Base-by-base conservation (phyloP, 179 eudicot genomes). In the Pouteria campechiana region DNA sequence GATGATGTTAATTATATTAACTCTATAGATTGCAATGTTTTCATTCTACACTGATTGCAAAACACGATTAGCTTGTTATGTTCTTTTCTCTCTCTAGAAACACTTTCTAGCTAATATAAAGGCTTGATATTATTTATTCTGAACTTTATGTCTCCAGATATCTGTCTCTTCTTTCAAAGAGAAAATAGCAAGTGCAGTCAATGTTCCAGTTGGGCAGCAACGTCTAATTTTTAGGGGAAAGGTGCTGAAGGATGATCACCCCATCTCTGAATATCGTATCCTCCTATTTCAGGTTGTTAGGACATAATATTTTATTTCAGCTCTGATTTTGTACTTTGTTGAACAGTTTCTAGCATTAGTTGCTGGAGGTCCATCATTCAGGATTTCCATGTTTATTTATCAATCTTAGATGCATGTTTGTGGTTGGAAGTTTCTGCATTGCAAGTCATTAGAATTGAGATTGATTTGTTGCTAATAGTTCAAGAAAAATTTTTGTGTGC, bases 221-320 rank as follows among this genome's bases (percentile, higher is more conserved):
- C 76, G 95, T 15, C 75, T 90, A 45, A 90, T 90, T 48, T 90
- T 86, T 50, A 74, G 94, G 71, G 98, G 95, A 37, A 90, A 81
- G 69, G 95, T 90, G 38, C 35, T 90, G 67, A 90, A 86, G 65
- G 98, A 90, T 63, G 81, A 86, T 38, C 84, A 72, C 57, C 64
- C 52, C 40, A 76, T 90, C 33, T 76, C 95, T 16, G 90, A 79
- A 53, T 90, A 86, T 52, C 75, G 95, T 90, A 86, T 90, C 98
- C 98, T 74, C 41, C 54, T 18, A 31, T 18, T 21, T 8, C 31
- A n/a, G n/a, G n/a, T n/a, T n/a, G n/a, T n/a, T n/a, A n/a, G n/a
- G n/a, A n/a, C n/a, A n/a, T n/a, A n/a, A n/a, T n/a, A n/a, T n/a
- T n/a, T n/a, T n/a, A n/a, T n/a, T n/a, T n/a, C n/a, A n/a, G n/a